Base-by-base conservation (phyloP, 2,329 filamentous ascomycete genomes). In the Teratosphaeria viscida region DNA sequence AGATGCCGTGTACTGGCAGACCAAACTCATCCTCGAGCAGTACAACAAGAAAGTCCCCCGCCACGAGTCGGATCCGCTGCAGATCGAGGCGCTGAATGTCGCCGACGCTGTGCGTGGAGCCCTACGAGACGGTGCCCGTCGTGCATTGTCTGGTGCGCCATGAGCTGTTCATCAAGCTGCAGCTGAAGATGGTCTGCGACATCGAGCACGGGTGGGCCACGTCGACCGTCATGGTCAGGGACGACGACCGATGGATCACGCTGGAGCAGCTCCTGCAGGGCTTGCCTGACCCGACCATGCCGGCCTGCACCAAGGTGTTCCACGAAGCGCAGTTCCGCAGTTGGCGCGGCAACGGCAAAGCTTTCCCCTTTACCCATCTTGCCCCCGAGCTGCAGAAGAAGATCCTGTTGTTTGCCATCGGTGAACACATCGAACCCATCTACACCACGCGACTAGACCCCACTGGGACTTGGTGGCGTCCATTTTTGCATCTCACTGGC, bases 151-250 rank as follows among this genome's bases (percentile, higher is more conserved):
- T 61, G 8, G 57, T 54, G 14, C 53, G 57, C 2, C n/a, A 37
- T 4, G 14, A 54, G 3, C n/a, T 47, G 3, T 52, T 61, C 29
- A 54, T 59, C 53, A 56, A 56, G 47, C 23, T 59, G 7, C 59
- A 59, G 52, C 23, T 61, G 16, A 61, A 59, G 57, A 54, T 61
- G 12, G 34, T 52, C 12, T 59, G 58, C 11, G 54, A 59, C 26
- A 5, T 59, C 34, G 55, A 57, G 0, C 2, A 3, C 3, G 43
- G 49, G 1, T 54, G 54, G 58, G 8, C 14, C 27, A 19, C 11
- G 27, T n/a, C 23, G 10, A 57, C 23, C 8, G 59, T 59, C 16
- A 56, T 61, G 59, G 14, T 61, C 23, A 16, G 54, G 12, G 54
- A 37, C 27, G 59, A 39, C 6, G 57, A 57, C 11, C 43, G 47